A percentile compares a stretch with the other conserved stretches of the same genome.
phyloP scores from a whole-genome alignment of 306 rosid species.

The Echinosophora koreensis region DNA sequence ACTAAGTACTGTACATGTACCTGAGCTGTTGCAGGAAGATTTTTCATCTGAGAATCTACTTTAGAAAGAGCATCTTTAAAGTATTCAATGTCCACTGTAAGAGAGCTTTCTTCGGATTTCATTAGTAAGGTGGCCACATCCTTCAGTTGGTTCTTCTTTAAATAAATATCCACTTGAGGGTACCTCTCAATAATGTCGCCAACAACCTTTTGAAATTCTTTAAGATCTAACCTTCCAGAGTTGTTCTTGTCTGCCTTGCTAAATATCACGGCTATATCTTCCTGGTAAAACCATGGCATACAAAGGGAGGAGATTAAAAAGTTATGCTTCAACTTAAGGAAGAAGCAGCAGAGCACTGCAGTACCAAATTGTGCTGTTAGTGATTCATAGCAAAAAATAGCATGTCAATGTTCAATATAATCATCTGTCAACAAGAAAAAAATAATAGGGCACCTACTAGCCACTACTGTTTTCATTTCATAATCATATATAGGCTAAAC shows the following conservation, averaged over 20 bases:
- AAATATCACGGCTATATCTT: conserved; percentile 86
- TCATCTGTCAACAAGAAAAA: not conserved
- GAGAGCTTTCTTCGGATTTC: conserved; percentile 55
- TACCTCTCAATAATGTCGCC: conserved; percentile 89
- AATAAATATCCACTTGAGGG: conserved; percentile 89
- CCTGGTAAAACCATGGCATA: conserved; percentile 57
- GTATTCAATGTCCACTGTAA: conserved; percentile 72
- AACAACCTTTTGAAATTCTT: conserved; percentile 70
- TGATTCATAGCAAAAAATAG: not conserved
- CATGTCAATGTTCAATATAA: conserved; percentile 3
- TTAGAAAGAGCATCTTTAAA: conserved; percentile 83
- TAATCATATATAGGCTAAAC: conserved; percentile 6
- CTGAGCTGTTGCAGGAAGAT: conserved; percentile 97
- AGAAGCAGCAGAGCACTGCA: not conserved
- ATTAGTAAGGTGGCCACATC: conserved; percentile 65
- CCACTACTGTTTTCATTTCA: conserved; percentile 2
- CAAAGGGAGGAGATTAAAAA: not conserved
- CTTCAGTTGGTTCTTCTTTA: conserved; percentile 81
- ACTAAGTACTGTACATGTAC: conserved; percentile 44
- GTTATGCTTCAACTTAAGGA: not conserved
- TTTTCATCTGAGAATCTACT: conserved; percentile 95
- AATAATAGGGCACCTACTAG: not conserved
- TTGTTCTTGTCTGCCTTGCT: conserved; percentile 78
- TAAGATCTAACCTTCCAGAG: conserved; percentile 68
- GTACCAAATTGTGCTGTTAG: not conserved